Percentiles rank a stretch among this genome's conserved stretches.
Evolutionary conservation across 2,329 filamentous ascomycete species (phyloP).

Genomic region (Verticillium nubilum): DNA sequence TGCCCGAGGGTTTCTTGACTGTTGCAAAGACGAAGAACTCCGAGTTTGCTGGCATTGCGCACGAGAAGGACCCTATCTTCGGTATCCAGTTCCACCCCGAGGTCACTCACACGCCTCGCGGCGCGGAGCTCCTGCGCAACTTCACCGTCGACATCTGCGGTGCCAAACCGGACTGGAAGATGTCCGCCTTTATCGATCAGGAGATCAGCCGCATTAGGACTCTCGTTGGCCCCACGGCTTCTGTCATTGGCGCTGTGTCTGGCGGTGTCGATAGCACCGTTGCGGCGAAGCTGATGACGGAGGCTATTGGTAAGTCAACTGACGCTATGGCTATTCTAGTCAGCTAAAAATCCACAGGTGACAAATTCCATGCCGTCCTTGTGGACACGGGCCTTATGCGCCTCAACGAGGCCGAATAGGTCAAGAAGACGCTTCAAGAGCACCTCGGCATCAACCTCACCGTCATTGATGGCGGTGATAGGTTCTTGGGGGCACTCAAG

Average conservation of each 20-base stretch:
- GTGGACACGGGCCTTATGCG: slow-evolving; percentile 85
- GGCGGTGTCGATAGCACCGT: slow-evolving; percentile 91
- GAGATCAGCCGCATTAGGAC: slow-evolving; percentile 77
- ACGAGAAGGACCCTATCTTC: slow-evolving; percentile 64
- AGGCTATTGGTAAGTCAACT: slow-evolving; percentile 57
- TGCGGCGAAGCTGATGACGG: slow-evolving; percentile 76
- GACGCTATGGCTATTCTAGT: neutral
- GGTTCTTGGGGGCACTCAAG: slow-evolving; percentile 70
- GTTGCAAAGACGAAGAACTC: slow-evolving; percentile 74
- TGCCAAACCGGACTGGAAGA: slow-evolving; percentile 73
- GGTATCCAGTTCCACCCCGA: slow-evolving; percentile 91
- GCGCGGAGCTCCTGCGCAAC: slow-evolving; percentile 69
- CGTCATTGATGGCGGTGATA: slow-evolving; percentile 71
- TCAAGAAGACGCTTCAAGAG: slow-evolving; percentile 71
- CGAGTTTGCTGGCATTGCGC: slow-evolving; percentile 76
- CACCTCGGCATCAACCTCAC: slow-evolving; percentile 88
- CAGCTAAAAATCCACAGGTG: neutral
- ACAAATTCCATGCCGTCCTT: slow-evolving; percentile 40
- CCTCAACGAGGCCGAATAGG: slow-evolving; percentile 75
- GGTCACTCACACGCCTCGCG: slow-evolving; percentile 66
- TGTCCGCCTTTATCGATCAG: slow-evolving; percentile 75
- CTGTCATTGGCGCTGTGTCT: slow-evolving; percentile 60
- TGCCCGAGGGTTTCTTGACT: slow-evolving; percentile 68
- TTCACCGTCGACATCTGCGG: slow-evolving; percentile 80
- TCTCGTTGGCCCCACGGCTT: slow-evolving; percentile 74